These are phyloP conservation scores for Hypoxylon sp. DNA, from an alignment of 2,329 filamentous ascomycete species.

Conservation along the genomic window DNA sequence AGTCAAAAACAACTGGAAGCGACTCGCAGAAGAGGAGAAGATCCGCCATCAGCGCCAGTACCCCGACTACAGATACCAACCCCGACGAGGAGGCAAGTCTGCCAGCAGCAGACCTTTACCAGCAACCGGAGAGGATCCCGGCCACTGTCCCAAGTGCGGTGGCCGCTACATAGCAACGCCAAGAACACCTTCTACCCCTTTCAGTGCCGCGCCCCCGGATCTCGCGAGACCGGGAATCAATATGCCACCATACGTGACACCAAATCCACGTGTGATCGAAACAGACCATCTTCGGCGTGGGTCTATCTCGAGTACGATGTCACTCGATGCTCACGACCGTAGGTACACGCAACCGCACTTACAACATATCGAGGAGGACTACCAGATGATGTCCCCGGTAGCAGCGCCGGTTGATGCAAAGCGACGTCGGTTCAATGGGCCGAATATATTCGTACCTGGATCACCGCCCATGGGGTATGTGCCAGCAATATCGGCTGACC, in stretches of 20 bases:
- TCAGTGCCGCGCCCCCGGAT: conserved; percentile 56
- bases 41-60: conserved; percentile 89
- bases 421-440: conserved; percentile 54
- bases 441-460: conserved; percentile 52
- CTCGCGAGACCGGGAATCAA: conserved; percentile 41
- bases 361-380: conserved; percentile 59
- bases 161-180: conserved; percentile 76
- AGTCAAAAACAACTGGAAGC: conserved; percentile 88
- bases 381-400: conserved; percentile 55
- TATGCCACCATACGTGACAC: conserved; percentile 46
- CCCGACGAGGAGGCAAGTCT: conserved; percentile 72
- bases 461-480: conserved; percentile 59
- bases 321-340: conserved; percentile 73
- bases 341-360: conserved; percentile 66
- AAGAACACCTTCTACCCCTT: conserved; percentile 69
- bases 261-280: conserved; percentile 52
- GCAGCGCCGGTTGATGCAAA: conserved; percentile 52
- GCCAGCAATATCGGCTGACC: conserved; percentile 41
- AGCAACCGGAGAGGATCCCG: conserved; percentile 63
- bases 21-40: conserved; percentile 93
- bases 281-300: conserved; percentile 53
- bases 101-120: conserved; percentile 46
- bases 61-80: conserved; percentile 94
- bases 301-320: conserved; percentile 50
- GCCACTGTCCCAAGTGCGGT: conserved; percentile 78